These are phyloP conservation scores for Alternaria sp. DNA, from an alignment of 2,329 filamentous ascomycete species.

Conservation along the genomic window DNA sequence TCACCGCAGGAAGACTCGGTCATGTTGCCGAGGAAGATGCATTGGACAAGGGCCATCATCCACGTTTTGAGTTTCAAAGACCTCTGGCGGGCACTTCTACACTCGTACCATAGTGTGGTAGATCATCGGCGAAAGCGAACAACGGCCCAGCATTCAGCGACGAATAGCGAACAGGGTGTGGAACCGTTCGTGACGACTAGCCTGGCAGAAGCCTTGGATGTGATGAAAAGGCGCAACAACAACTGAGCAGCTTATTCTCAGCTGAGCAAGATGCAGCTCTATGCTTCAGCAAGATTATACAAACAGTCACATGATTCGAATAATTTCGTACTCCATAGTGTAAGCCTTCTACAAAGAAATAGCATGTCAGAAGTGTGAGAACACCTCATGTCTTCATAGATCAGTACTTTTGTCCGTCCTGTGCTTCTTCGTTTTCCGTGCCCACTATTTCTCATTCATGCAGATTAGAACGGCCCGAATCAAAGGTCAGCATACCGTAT, in stretches of 20 bases:
- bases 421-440: not conserved
- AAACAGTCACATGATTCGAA: not conserved
- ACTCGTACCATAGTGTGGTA: not conserved
- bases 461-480: not conserved
- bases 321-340: not conserved
- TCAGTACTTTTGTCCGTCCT: not conserved
- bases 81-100: not conserved
- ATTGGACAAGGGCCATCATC: not conserved
- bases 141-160: not conserved
- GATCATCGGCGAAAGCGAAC: not conserved
- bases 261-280: not conserved
- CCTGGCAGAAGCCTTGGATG: not conserved
- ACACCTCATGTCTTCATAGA: not conserved
- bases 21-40: not conserved
- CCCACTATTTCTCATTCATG: not conserved
- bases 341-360: not conserved
- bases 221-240: not conserved
- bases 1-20: not conserved
- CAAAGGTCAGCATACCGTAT: not conserved
- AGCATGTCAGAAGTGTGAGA: accelerated
- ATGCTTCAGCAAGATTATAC: not conserved
- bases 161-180: not conserved
- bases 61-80: not conserved
- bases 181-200: not conserved
- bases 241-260: not conserved